A percentile compares a stretch with the other conserved stretches of the same genome.
Evolutionary conservation across 148 eudicot species (phyloP).

Genomic region (Nepenthes mirabilis): DNA sequence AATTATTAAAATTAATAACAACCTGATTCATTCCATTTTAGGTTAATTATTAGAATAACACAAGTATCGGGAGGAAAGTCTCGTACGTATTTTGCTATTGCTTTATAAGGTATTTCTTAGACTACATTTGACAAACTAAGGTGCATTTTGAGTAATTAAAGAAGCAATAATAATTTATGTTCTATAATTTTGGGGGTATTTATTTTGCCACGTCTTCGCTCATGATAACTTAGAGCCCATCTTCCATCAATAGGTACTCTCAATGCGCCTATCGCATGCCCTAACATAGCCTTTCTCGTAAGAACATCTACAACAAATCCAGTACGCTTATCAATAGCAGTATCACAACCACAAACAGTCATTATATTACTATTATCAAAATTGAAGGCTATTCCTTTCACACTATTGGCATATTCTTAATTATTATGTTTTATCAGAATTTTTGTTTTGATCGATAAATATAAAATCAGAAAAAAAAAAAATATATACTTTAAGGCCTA

Average conservation of each 20-base stretch:
- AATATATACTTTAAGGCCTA: too few species aligned
- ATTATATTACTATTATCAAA: background rate
- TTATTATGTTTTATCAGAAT: too few species aligned
- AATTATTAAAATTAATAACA: too few species aligned
- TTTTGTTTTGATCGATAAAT: too few species aligned
- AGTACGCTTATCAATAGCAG: background rate
- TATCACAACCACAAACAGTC: background rate
- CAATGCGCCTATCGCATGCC: conserved; percentile 3
- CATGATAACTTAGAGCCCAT: conserved; percentile 13
- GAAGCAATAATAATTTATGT: background rate
- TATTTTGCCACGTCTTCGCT: conserved; percentile 5
- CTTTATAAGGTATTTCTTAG: too few species aligned
- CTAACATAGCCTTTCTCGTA: conserved; percentile 5
- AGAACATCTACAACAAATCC: background rate
- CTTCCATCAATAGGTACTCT: conserved; percentile 14
- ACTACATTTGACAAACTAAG: too few species aligned
- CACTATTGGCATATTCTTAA: background rate
- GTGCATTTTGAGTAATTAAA: too few species aligned
- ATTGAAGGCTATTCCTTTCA: conserved; percentile 1
- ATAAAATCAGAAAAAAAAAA: too few species aligned
- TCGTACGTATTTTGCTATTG: too few species aligned
- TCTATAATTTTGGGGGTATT: conserved; percentile 1
- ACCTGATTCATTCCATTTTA: too few species aligned
- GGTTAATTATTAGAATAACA: too few species aligned
- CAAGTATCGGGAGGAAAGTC: too few species aligned